Evolutionary conservation across 345 rosid species (phyloP).

Genomic region (Kernera saxatilis): DNA sequence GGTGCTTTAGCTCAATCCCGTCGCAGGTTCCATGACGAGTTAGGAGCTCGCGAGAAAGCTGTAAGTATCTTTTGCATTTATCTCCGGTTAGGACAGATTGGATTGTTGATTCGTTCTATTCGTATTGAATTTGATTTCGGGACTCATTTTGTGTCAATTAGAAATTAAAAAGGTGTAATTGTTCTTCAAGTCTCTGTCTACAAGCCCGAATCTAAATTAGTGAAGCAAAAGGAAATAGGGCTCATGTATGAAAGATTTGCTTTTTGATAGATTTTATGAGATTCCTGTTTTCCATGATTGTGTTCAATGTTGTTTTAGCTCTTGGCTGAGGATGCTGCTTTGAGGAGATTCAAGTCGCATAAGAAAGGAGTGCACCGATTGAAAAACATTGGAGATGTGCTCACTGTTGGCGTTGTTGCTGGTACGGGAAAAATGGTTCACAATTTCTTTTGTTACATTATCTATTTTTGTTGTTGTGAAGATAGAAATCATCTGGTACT

Average conservation of each 20-base stretch:
- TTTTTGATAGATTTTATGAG: neutral
- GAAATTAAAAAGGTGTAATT: too few relatives aligned
- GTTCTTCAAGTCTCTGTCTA: too few relatives aligned
- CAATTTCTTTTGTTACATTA: neutral
- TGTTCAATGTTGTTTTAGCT: conserved; percentile 58
- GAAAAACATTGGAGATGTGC: conserved; percentile 73
- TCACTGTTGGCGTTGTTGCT: conserved; percentile 70
- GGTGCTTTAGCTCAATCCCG: conserved; percentile 37
- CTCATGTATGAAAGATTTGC: neutral
- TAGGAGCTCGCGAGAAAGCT: conserved; percentile 83
- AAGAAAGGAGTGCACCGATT: conserved; percentile 46
- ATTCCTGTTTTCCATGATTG: neutral
- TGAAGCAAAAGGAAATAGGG: too few relatives aligned
- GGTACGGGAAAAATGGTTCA: conserved; percentile 31
- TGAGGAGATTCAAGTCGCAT: conserved; percentile 65
- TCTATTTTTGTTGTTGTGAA: neutral
- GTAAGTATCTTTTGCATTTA: conserved; percentile 37
- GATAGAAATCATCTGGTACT: neutral
- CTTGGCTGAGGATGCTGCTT: conserved; percentile 64
- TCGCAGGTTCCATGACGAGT: conserved; percentile 65
- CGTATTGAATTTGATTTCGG: neutral
- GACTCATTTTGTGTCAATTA: too few relatives aligned
- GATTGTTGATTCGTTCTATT: neutral
- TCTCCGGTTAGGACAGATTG: neutral
- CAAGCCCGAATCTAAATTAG: neutral